These are phyloP conservation scores for Amaranthus palmeri DNA, from an alignment of 148 eudicot genomes.

Conservation along the genomic window DNA sequence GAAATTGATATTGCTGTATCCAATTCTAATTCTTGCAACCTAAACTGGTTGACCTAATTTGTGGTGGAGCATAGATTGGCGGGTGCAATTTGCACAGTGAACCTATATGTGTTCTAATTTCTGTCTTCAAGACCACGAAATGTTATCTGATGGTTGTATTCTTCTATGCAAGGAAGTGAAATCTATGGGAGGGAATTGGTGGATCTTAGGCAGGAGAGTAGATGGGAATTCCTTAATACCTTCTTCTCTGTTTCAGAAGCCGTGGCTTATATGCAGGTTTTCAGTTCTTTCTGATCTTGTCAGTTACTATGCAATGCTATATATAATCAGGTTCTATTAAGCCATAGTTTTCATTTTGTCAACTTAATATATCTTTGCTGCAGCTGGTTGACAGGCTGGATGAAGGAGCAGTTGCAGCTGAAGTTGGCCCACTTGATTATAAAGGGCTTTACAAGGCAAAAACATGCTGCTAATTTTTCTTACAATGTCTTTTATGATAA, in stretches of 20 bases:
- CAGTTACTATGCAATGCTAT: background rate
- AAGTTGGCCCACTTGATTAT: slow-evolving; percentile 88
- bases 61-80: background rate
- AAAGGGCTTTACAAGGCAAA: slow-evolving; percentile 94
- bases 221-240: slow-evolving; percentile 98
- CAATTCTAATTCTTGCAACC: background rate
- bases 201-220: slow-evolving; percentile 83
- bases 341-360: background rate
- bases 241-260: slow-evolving; percentile 97
- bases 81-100: slow-evolving; percentile 6
- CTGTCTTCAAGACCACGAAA: background rate
- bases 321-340: background rate
- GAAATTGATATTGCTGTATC: background rate
- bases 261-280: slow-evolving; percentile 98
- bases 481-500: background rate
- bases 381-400: slow-evolving; percentile 96
- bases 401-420: slow-evolving; percentile 72
- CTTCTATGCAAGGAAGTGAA: slow-evolving; percentile 79
- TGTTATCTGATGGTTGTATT: slow-evolving; percentile 25
- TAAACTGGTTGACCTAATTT: background rate
- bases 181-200: slow-evolving; percentile 96
- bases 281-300: slow-evolving; percentile 2
- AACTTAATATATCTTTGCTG: slow-evolving; percentile 13
- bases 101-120: background rate
- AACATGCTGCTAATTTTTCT: background rate